A percentile compares a stretch with the other conserved stretches of the same genome.
phyloP scores from a whole-genome alignment of 1,284 basidiomycete species.

The Omphalotus olearius region DNA sequence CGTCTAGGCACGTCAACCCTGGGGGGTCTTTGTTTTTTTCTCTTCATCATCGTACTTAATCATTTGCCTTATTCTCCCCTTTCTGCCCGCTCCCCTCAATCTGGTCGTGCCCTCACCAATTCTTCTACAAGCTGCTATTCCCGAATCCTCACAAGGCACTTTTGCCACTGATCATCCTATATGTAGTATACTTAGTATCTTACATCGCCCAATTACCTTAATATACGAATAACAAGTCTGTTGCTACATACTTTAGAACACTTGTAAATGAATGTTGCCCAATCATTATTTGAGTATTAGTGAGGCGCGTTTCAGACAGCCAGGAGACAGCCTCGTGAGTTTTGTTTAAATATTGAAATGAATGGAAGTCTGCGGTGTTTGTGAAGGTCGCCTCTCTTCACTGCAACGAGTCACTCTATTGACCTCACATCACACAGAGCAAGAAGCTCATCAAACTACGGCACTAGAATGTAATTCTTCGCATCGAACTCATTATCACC shows the following conservation, averaged over 20 bases:
- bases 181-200: slow-evolving; percentile 38
- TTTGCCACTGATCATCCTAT: slow-evolving; percentile 15
- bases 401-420: too few relatives aligned
- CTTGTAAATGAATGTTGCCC: neutral
- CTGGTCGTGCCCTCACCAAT: slow-evolving; percentile 18
- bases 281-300: too few relatives aligned
- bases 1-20: slow-evolving; percentile 14
- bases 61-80: slow-evolving; percentile 12
- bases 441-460: too few relatives aligned
- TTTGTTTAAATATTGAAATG: too few relatives aligned
- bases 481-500: too few relatives aligned
- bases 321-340: too few relatives aligned
- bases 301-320: too few relatives aligned
- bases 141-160: slow-evolving; percentile 17
- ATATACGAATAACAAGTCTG: slow-evolving; percentile 5
- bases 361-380: too few relatives aligned
- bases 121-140: slow-evolving; percentile 21
- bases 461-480: too few relatives aligned
- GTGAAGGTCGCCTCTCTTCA: too few relatives aligned
- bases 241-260: neutral
- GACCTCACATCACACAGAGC: too few relatives aligned
- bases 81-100: slow-evolving; percentile 22
- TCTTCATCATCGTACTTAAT: slow-evolving; percentile 11
- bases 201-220: slow-evolving; percentile 23
- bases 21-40: slow-evolving; percentile 14